Base-by-base conservation (phyloP, 2,329 filamentous ascomycete species). In the Colletotrichum gigasporum region DNA sequence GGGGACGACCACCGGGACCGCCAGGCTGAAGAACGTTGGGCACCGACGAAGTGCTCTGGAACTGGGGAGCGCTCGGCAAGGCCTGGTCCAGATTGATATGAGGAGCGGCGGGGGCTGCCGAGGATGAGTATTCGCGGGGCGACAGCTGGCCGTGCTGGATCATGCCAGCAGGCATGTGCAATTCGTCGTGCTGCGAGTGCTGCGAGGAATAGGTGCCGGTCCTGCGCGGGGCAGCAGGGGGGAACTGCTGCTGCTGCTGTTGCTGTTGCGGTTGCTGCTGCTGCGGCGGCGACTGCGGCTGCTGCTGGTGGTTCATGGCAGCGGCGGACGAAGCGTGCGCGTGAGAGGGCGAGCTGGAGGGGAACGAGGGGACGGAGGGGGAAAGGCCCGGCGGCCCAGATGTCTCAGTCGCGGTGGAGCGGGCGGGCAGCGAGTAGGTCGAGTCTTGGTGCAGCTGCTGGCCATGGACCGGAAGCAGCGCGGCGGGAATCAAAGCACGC, bases 21-120 rank as follows among this genome's bases (percentile, higher is more conserved):
- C 86, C 86, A 35, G 86, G 86, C 73, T 88, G 85, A 67, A 88
- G 80, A 58, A 86, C 79, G 76, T 86, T 87, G 71, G 85, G 86
- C 63, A 88, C 84, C 68, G 80, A 74, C 60, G 79, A 80, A 48
- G 76, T 70, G 67, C 70, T 70, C 54, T 77, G 75, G 71, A 79
- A 80, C 63, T 80, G 80, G 34, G 77, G 78, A 65, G 77, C 72
- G 54, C 75, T 69, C 62, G 78, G 72, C 16, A 76, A 74, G 35
- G 73, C 70, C 64, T 82, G 79, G 10, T 85, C 82, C 67, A 85
- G 79, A 73, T 83, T 83, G 75, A 85, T 83, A 70, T 85, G 83
- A 64, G 82, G 82, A 55, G 78, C 75, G 37, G 74, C 69, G 42
- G 71, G 71, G 37, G 72, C 63, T 47, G 74, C 54, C 28, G 71